Evolutionary conservation across 176 grass and related monocot species (phyloP), one percentile per base, ranked within the genome.

Genomic region (Elymus sibiricus): DNA sequence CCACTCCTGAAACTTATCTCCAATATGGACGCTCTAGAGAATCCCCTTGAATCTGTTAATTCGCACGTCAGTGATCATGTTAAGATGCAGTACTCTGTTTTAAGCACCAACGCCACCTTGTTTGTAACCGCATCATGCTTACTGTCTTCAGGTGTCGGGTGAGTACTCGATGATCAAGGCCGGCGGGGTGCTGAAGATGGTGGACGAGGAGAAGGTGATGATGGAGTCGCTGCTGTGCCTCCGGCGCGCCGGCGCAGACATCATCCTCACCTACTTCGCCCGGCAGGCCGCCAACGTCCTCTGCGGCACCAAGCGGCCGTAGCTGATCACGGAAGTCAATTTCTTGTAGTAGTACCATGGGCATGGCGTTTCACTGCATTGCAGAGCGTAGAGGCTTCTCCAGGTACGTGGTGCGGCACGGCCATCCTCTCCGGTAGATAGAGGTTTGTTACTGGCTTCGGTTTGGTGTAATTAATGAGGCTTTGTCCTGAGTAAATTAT

Each of bases 81-180:
- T n/a, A n/a, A n/a, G n/a, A n/a, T n/a, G n/a, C n/a, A n/a, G n/a
- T n/a, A n/a, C n/a, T n/a, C n/a, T n/a, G n/a, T n/a, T n/a, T n/a
- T n/a, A n/a, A n/a, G n/a, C n/a, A n/a, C n/a, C n/a, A n/a, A 44
- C 5, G 17, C 16, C 55, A 0, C n/a, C n/a, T n/a, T 22, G 32
- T 38, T 62, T 13, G 31, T 9, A 74, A 46, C 5, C 4, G 21
- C 24, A 4, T 13, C 0, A 40, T 13, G 68, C 28, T 38, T 44
- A 15, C 84, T 92, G 95, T 34, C 22, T 51, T 88, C 87, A 98
- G 97, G 97, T 96, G 1, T 99, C 94, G 9, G 97, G 97, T n/a
- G 97, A 99, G 82, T 99, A 96, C 79, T 94, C 97, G 34, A 95
- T 94, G 97, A 96, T 99, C 78, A 99, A 99, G 68, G 94, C 97